Conservation (phyloP, 306 rosid genomes). For the Vicia faba region DNA sequence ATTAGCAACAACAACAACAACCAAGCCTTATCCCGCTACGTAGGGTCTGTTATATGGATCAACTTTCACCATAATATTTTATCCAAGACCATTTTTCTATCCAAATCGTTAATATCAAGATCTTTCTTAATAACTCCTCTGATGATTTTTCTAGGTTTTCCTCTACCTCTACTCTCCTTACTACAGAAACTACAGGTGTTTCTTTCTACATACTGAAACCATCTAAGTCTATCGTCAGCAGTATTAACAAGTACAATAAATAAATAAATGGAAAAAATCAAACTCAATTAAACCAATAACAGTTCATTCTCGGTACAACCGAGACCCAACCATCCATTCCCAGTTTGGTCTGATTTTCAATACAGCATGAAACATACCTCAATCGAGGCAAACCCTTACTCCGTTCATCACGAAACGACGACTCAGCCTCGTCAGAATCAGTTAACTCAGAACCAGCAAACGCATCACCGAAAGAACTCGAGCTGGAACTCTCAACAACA, state of each 20-base stretch:
- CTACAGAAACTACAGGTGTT: not conserved
- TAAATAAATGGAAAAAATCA: not conserved
- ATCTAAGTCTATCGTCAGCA: not conserved
- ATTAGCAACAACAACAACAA: not conserved
- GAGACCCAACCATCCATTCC: not conserved
- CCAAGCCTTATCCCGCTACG: not conserved
- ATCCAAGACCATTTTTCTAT: not conserved
- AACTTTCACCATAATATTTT: not conserved
- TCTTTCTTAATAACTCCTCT: not conserved
- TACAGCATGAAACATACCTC: constrained; percentile 47
- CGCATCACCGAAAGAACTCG: constrained; percentile 82
- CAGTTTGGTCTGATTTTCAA: not conserved
- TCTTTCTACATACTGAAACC: not conserved
- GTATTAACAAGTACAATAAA: not conserved
- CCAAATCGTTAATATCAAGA: not conserved
- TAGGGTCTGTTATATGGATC: not conserved
- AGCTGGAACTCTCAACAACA: constrained; percentile 47
- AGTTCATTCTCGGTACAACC: not conserved
- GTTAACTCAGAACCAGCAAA: constrained; percentile 45
- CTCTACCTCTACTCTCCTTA: not conserved
- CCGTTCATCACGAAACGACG: constrained; percentile 46
- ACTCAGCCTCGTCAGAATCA: constrained; percentile 64
- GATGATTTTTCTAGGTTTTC: not conserved
- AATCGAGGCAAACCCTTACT: constrained; percentile 40
- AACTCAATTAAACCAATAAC: not conserved